These are phyloP conservation scores for Lepidium aucheri DNA, from an alignment of 345 rosid species.

Conservation along the genomic window DNA sequence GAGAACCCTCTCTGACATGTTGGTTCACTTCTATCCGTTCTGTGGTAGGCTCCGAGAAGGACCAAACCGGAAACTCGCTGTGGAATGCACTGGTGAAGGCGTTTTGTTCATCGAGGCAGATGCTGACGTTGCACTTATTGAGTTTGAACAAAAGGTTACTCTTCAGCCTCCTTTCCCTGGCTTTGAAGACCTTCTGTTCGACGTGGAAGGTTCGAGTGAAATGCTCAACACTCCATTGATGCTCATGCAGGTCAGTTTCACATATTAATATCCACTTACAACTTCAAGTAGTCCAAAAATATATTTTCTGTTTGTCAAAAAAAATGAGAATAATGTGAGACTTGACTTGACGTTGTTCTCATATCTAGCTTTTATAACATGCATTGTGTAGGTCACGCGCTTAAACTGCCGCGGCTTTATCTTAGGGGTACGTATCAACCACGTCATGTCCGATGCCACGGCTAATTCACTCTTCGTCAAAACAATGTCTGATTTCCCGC, in stretches of 20 bases:
- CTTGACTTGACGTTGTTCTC: too few species aligned
- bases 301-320: too few species aligned
- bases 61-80: constrained; percentile 20
- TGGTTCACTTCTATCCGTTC: constrained; percentile 26
- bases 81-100: constrained; percentile 35
- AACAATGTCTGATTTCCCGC: constrained; percentile 15
- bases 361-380: background rate
- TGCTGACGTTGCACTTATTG: constrained; percentile 27
- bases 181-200: constrained; percentile 27
- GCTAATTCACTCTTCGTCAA: constrained; percentile 20
- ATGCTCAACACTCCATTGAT: constrained; percentile 27
- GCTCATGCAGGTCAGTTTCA: constrained; percentile 26
- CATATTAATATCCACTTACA: background rate
- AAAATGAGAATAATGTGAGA: too few species aligned
- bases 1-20: constrained; percentile 19
- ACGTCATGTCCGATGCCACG: constrained; percentile 14
- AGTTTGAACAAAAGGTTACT: constrained; percentile 19
- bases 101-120: constrained; percentile 33
- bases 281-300: background rate
- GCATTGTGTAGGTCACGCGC: constrained; percentile 18
- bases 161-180: constrained; percentile 34
- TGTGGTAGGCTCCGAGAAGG: constrained; percentile 36
- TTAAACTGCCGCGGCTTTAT: constrained; percentile 34
- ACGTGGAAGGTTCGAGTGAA: constrained; percentile 13
- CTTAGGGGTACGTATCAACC: constrained; percentile 23